Conservation (phyloP, 257 asterid species). For the Primulina tabacum region DNA sequence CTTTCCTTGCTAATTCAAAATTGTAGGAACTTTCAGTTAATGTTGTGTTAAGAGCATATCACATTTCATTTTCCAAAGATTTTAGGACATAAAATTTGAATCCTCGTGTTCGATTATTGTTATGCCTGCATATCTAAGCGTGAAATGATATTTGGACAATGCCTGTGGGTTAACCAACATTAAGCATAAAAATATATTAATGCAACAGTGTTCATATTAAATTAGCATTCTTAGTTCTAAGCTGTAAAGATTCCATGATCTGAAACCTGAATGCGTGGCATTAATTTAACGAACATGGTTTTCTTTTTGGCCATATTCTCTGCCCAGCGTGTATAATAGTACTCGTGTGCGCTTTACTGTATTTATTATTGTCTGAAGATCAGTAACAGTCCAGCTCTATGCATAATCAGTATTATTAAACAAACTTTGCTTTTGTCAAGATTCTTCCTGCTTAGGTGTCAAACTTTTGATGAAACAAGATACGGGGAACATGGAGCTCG, state of each 20-base stretch:
- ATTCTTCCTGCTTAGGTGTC: slow-evolving; percentile 7
- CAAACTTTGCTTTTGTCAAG: neutral
- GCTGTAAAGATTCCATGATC: slow-evolving; percentile 11
- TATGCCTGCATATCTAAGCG: too few relatives aligned
- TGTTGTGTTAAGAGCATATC: neutral
- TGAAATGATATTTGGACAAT: too few relatives aligned
- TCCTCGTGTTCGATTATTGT: neutral
- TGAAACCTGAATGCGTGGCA: neutral
- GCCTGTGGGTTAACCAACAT: neutral
- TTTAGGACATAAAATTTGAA: neutral
- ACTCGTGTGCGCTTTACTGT: neutral
- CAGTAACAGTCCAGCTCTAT: neutral
- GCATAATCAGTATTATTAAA: neutral
- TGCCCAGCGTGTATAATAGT: too few relatives aligned
- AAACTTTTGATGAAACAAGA: neutral
- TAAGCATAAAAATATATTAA: too few relatives aligned
- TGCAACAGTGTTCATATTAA: neutral
- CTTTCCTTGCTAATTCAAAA: too few relatives aligned
- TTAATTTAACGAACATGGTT: too few relatives aligned
- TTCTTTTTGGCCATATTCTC: too few relatives aligned
- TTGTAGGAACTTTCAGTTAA: too few relatives aligned
- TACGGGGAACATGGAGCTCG: neutral
- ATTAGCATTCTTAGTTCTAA: neutral
- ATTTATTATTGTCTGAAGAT: neutral
- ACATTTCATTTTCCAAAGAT: neutral